A percentile compares a stretch with the other conserved stretches of the same genome.
These are phyloP conservation scores for Malania oleifera DNA, from an alignment of 164 flowering plant genomes.

Conservation along the genomic window DNA sequence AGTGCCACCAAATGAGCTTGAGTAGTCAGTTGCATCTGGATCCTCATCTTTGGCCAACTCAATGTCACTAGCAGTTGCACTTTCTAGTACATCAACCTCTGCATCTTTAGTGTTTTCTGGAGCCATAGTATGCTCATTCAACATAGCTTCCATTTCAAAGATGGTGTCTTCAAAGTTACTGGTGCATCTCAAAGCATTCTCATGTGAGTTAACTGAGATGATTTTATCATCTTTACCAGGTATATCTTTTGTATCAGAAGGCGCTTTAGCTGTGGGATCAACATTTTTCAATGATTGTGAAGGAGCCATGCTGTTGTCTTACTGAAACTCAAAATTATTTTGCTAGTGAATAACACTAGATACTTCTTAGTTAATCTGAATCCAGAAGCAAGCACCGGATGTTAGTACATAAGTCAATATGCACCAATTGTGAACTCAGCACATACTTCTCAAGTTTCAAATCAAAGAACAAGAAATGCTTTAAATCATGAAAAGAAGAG, in stretches of 20 bases:
- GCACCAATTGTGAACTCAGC: too few species aligned
- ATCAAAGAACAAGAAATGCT: too few species aligned
- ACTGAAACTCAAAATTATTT: neutral
- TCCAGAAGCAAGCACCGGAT: too few species aligned
- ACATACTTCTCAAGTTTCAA: too few species aligned
- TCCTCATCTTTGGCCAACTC: constrained; percentile 41
- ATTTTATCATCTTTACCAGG: constrained; percentile 12
- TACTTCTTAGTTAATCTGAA: too few species aligned
- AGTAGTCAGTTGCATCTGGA: constrained; percentile 84
- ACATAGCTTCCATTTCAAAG: constrained; percentile 21
- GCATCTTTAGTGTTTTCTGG: constrained; percentile 20
- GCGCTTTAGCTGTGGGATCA: constrained; percentile 15
- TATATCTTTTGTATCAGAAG: constrained; percentile 8
- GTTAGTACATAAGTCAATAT: too few species aligned
- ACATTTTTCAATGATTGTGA: constrained; percentile 18
- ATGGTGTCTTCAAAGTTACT: constrained; percentile 31
- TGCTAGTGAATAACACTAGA: too few species aligned
- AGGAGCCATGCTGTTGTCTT: constrained; percentile 29
- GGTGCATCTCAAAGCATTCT: constrained; percentile 22
- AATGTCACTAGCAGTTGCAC: constrained; percentile 17
- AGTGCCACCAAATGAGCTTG: constrained; percentile 81
- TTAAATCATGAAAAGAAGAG: too few species aligned
- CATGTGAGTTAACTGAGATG: constrained; percentile 14
- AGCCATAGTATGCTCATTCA: constrained; percentile 23
- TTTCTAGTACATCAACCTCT: constrained; percentile 44